These are phyloP conservation scores for Rosa hybrid DNA, from an alignment of 331 rosid species.

Conservation along the genomic window DNA sequence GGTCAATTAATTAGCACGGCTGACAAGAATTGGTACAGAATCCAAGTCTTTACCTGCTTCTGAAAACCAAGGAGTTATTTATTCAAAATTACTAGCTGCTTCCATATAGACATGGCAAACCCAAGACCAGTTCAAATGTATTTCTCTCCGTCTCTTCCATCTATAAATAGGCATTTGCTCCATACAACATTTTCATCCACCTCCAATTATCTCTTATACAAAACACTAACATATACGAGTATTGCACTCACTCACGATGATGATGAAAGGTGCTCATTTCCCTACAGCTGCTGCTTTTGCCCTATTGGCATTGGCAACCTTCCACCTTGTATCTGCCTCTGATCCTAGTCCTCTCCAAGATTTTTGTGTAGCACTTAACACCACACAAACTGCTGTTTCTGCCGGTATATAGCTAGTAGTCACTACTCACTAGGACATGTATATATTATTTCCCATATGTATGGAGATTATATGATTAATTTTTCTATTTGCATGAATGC, in stretches of 20 bases:
- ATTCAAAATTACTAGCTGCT: neutral
- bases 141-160: neutral
- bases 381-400: neutral
- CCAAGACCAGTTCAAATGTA: neutral
- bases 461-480: too few relatives aligned
- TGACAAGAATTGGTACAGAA: neutral
- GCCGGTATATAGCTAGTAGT: too few relatives aligned
- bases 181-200: neutral
- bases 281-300: too few relatives aligned
- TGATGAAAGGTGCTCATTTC: too few relatives aligned
- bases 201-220: neutral
- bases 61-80: neutral
- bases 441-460: too few relatives aligned
- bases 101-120: neutral
- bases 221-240: neutral
- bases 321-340: too few relatives aligned
- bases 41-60: neutral
- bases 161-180: neutral
- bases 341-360: too few relatives aligned
- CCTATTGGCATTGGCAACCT: neutral
- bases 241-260: too few relatives aligned
- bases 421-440: too few relatives aligned
- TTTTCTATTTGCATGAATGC: neutral
- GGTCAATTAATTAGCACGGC: neutral
- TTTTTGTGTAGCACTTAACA: too few relatives aligned